Evolutionary conservation across 2,329 filamentous ascomycete species (phyloP).

Genomic region (Aspergillus latus): DNA sequence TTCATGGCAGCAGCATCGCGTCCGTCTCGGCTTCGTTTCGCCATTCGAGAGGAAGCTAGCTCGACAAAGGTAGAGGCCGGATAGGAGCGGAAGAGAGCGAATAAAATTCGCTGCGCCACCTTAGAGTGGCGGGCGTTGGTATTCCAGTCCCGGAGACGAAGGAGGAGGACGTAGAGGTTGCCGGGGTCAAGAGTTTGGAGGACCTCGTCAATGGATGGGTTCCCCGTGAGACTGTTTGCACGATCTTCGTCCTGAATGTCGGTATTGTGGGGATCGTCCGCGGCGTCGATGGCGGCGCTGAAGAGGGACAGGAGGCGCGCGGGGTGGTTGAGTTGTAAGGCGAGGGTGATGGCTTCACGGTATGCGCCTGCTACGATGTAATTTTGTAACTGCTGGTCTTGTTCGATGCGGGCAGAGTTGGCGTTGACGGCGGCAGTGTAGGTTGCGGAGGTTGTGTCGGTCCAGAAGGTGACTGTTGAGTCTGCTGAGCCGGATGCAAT

Average conservation of each 20-base stretch:
- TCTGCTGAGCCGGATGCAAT: conserved; percentile 91
- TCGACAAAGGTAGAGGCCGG: conserved; percentile 74
- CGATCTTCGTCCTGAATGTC: conserved; percentile 34
- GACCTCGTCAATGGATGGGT: conserved; percentile 72
- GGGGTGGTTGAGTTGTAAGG: conserved; percentile 91
- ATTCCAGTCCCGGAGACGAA: conserved; percentile 92
- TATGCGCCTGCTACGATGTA: conserved; percentile 86
- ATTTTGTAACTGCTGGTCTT: conserved; percentile 92
- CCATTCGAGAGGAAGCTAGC: conserved; percentile 51
- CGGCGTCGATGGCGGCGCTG: conserved; percentile 71
- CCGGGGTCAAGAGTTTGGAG: conserved; percentile 75
- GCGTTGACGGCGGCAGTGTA: conserved; percentile 71
- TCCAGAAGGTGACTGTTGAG: conserved; percentile 93
- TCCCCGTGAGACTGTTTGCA: conserved; percentile 44
- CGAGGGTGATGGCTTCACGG: conserved; percentile 87
- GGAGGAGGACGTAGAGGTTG: conserved; percentile 78
- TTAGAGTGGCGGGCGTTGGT: conserved; percentile 85
- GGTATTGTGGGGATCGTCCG: conserved; percentile 57
- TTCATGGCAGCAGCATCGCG: conserved; percentile 62
- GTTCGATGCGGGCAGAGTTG: conserved; percentile 78
- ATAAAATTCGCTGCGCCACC: conserved; percentile 81
- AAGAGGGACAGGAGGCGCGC: conserved; percentile 82
- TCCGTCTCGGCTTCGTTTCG: conserved; percentile 32
- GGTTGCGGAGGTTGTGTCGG: conserved; percentile 81
- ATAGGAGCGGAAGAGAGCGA: conserved; percentile 76